Evolutionary conservation across 345 rosid genomes (phyloP), one percentile per base, ranked within the genome.

Genomic region (Salix suchowensis): DNA sequence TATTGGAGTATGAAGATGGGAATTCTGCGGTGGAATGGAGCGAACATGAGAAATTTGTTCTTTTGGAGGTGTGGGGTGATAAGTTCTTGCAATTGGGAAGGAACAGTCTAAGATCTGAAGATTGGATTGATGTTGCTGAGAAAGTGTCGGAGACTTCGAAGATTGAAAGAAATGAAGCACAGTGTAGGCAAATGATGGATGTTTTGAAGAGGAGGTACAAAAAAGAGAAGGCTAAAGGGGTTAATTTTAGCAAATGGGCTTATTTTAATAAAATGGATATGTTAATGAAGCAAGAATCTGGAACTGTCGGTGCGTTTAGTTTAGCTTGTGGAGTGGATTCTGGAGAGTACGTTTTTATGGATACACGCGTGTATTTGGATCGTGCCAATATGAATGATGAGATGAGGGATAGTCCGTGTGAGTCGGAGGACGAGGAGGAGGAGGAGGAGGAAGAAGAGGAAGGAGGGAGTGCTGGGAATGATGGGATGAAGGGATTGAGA

Each of bases 61-160:
- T 88, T 77, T 80, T 88, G n/a, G 91, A 88, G 74, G 80, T 84
- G 48, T 87, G 91, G 91, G 91, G 91, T 4, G 88, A 88, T 70
- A 85, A 81, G 82, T 87, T 88, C 67, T 60, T 88, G 78, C 83
- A 86, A 77, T 68, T 82, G 65, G 89, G 88, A 18, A 83, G 91
- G 82, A 87, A 80, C 66, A 88, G 88, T 65, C 72, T 87, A 76
- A 83, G 91, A 80, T 79, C 81, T 12, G 88, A 85, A 65, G 91
- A 88, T 26, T 88, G 91, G 91, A 62, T n/a, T 4, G 84, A 84
- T 74, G 84, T 88, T 34, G 86, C 91, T 0, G 91, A 85, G 85
- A 87, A 84, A 55, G 86, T 88, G 11, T 79, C 91, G 1, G 84
- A 85, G 75, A 66, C 70, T 26, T 72, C 72, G 26, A 76, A 82